These are phyloP conservation scores for Synchytrium microbalum DNA, from an alignment of 371 early-diverging fungal genomes.

Conservation along the genomic window DNA sequence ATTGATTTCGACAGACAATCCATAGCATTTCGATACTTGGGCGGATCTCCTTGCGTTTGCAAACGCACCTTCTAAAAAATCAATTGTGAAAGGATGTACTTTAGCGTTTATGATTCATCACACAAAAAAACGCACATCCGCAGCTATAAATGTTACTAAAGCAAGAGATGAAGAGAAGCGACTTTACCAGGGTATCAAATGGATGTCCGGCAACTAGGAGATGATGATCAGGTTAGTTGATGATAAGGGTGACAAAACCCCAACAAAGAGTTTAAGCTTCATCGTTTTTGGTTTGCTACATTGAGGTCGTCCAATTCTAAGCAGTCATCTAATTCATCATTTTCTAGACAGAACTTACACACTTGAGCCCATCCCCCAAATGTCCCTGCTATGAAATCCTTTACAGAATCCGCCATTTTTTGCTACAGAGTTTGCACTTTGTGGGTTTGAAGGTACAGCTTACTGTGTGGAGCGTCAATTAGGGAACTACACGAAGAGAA, in stretches of 20 bases:
- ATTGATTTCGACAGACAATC: slow-evolving; percentile 62
- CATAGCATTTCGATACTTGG: slow-evolving; percentile 61
- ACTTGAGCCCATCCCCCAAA: slow-evolving; percentile 83
- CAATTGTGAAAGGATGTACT: not conserved
- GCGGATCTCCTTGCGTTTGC: slow-evolving; percentile 62
- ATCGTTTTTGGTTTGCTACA: not conserved
- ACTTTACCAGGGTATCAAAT: slow-evolving; percentile 30
- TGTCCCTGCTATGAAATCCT: slow-evolving; percentile 72
- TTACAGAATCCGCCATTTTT: not conserved
- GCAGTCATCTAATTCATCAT: no score
- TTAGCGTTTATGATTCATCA: not conserved
- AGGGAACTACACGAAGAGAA: no score
- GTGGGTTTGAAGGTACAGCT: no score
- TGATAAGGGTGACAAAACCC: not conserved
- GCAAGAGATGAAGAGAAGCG: no score
- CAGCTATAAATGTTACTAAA: no score
- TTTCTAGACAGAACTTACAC: slow-evolving; percentile 41
- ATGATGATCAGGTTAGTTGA: not conserved
- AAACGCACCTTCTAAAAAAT: slow-evolving; percentile 56
- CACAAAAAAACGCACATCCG: no score
- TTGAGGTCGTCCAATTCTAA: no score
- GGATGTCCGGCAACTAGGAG: slow-evolving; percentile 14
- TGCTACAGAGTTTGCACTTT: not conserved
- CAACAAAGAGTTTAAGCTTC: not conserved
- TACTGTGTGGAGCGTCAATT: no score